Conservation (phyloP, 2,329 filamentous ascomycete species). For the Nectriaceae sp. region DNA sequence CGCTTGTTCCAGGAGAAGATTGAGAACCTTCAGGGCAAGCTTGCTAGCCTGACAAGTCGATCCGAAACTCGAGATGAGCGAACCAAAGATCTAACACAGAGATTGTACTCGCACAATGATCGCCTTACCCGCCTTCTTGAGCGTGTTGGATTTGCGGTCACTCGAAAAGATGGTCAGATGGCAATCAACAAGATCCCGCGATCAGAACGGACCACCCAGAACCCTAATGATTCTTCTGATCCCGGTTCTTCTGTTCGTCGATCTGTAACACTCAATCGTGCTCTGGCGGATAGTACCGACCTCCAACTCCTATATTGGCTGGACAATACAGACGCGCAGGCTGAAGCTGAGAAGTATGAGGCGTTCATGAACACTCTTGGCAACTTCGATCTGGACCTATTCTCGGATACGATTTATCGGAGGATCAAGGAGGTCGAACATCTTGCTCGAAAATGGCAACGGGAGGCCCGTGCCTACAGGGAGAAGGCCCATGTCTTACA, state of each 20-base stretch:
- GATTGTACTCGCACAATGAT: constrained; percentile 81
- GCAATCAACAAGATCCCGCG: constrained; percentile 71
- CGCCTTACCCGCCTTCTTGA: constrained; percentile 82
- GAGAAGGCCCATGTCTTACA: constrained; percentile 82
- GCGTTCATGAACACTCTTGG: constrained; percentile 74
- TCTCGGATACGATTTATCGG: constrained; percentile 82
- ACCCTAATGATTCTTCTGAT: constrained; percentile 60
- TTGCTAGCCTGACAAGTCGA: constrained; percentile 54
- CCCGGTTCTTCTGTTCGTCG: constrained; percentile 54
- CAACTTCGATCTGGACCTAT: constrained; percentile 80
- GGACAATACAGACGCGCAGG: constrained; percentile 63
- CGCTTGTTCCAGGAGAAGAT: constrained; percentile 67
- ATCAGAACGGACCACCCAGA: constrained; percentile 57
- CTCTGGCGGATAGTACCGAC: constrained; percentile 63
- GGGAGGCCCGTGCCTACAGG: constrained; percentile 82
- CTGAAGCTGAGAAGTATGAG: constrained; percentile 73
- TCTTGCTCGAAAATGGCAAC: constrained; percentile 89
- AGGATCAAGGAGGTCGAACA: constrained; percentile 93
- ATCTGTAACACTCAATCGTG: constrained; percentile 56
- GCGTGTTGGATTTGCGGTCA: constrained; percentile 80
- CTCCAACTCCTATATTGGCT: constrained; percentile 82
- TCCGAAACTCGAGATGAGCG: constrained; percentile 71
- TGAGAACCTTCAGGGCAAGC: constrained; percentile 52
- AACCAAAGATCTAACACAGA: constrained; percentile 81
- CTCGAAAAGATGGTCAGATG: constrained; percentile 72